These are phyloP conservation scores for Nakaseomyces delphensis DNA, from an alignment of 1,139 yeast species.

Conservation along the genomic window DNA sequence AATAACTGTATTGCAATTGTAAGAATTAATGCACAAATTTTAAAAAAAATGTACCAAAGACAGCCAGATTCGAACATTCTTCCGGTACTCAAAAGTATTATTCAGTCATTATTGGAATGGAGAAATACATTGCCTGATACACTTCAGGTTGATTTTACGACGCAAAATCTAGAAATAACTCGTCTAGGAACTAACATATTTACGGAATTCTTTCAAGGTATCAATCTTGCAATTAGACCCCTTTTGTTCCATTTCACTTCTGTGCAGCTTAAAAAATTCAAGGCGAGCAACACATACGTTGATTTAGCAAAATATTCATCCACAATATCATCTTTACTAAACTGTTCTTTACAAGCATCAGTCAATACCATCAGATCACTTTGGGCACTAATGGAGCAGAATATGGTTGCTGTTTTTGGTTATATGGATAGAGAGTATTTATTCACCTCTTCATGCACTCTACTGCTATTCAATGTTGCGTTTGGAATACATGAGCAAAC, in stretches of 20 bases:
- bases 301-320: slow-evolving; percentile 63
- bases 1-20: slow-evolving; percentile 74
- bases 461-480: slow-evolving; percentile 67
- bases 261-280: slow-evolving; percentile 50
- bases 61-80: slow-evolving; percentile 67
- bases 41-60: slow-evolving; percentile 64
- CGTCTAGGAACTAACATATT: slow-evolving; percentile 67
- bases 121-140: slow-evolving; percentile 55
- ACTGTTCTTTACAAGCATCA: slow-evolving; percentile 78
- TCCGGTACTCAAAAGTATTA: slow-evolving; percentile 65
- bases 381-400: slow-evolving; percentile 64
- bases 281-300: slow-evolving; percentile 46
- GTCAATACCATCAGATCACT: slow-evolving; percentile 67
- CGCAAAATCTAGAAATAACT: slow-evolving; percentile 44
- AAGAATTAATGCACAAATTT: slow-evolving; percentile 66
- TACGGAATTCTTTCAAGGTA: slow-evolving; percentile 82
- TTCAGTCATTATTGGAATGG: slow-evolving; percentile 65
- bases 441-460: slow-evolving; percentile 72
- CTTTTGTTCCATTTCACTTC: slow-evolving; percentile 71
- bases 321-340: slow-evolving; percentile 57
- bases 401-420: slow-evolving; percentile 76
- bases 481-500: slow-evolving; percentile 80
- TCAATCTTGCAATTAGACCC: slow-evolving; percentile 76
- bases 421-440: slow-evolving; percentile 85
- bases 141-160: slow-evolving; percentile 55